A percentile compares a stretch with the other conserved stretches of the same genome.
phyloP scores from a whole-genome alignment of 192 early-diverging fungal species.

The Coemansia sp. region DNA sequence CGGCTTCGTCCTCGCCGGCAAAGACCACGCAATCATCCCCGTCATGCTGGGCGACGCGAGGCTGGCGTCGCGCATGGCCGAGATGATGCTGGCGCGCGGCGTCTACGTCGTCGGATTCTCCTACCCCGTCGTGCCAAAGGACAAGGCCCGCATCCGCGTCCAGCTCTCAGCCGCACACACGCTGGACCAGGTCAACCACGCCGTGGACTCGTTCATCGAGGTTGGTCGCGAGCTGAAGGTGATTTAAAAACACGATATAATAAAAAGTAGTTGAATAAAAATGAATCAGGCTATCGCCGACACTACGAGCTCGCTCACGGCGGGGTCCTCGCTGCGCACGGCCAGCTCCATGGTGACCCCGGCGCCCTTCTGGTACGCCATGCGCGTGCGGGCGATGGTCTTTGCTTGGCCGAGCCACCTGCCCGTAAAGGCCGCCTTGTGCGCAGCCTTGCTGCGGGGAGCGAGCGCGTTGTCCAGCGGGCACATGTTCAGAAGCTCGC shows the following conservation, averaged over 20 bases:
- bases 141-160: constrained; percentile 58
- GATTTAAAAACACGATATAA: constrained; percentile 20
- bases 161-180: constrained; percentile 58
- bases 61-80: constrained; percentile 53
- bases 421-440: constrained; percentile 84
- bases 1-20: constrained; percentile 65
- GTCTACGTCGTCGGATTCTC: constrained; percentile 63
- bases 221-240: constrained; percentile 49
- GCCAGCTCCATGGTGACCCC: constrained; percentile 94
- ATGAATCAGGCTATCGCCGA: constrained; percentile 81
- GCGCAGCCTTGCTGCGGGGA: constrained; percentile 74
- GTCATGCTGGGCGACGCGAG: constrained; percentile 62
- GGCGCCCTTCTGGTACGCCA: constrained; percentile 77
- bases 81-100: constrained; percentile 53
- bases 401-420: constrained; percentile 79
- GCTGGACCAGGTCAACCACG: constrained; percentile 51
- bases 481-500: constrained; percentile 86
- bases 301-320: constrained; percentile 73
- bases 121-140: constrained; percentile 61
- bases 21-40: constrained; percentile 59
- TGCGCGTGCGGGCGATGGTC: constrained; percentile 79
- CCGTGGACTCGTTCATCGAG: constrained; percentile 56
- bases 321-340: constrained; percentile 68
- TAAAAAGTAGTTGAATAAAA: background rate
- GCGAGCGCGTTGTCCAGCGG: constrained; percentile 70